These are phyloP conservation scores for Oryza coarctata DNA, from an alignment of 176 grass and related monocot genomes.

Conservation along the genomic window DNA sequence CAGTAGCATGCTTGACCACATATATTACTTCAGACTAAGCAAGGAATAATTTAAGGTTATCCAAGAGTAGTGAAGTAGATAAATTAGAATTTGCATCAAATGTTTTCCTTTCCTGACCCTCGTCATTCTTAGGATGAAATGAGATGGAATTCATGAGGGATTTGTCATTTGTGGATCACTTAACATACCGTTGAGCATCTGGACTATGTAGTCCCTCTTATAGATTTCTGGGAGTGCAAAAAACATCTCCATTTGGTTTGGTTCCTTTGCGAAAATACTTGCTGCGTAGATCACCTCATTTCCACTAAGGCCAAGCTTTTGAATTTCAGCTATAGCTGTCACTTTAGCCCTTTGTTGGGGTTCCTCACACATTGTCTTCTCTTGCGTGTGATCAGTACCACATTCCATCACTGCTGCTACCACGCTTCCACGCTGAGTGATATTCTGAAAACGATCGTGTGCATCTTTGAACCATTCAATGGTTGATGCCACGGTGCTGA, in stretches of 20 bases:
- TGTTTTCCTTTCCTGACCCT: not conserved
- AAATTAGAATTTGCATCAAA: not conserved
- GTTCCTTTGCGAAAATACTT: constrained; percentile 46
- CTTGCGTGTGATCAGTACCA: constrained; percentile 29
- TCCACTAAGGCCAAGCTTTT: constrained; percentile 46
- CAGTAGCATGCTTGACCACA: not conserved
- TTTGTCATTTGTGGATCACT: not conserved
- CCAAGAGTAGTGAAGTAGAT: not conserved
- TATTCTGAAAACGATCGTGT: constrained; percentile 28
- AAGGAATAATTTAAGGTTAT: not conserved
- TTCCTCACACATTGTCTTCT: constrained; percentile 26
- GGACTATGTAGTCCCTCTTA: constrained; percentile 48
- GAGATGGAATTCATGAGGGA: not conserved
- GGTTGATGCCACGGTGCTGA: not conserved
- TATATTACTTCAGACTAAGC: not conserved
- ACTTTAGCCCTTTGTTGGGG: constrained; percentile 40
- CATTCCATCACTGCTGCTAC: constrained; percentile 2
- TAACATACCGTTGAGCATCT: constrained; percentile 35
- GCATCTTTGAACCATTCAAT: constrained; percentile 44
- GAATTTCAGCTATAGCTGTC: constrained; percentile 44
- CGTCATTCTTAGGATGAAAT: not conserved
- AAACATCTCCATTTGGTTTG: constrained; percentile 60
- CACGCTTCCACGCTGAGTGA: not conserved
- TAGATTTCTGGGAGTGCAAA: constrained; percentile 44
- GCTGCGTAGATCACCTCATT: constrained; percentile 39